Conservation (phyloP, 768 basidiomycete species). For the Trametes cingulata region DNA sequence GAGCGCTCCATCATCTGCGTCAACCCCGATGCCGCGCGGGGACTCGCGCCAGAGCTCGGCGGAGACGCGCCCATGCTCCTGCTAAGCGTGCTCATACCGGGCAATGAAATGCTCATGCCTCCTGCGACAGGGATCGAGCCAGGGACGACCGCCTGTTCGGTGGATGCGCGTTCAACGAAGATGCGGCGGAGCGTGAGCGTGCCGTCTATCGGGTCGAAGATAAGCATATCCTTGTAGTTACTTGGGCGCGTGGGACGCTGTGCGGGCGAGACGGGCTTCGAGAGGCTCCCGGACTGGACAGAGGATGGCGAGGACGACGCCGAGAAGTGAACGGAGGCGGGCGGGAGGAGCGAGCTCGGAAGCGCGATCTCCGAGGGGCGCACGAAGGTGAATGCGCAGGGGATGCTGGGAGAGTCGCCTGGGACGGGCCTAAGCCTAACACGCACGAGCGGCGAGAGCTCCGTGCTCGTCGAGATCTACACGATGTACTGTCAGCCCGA, state of each 20-base stretch:
- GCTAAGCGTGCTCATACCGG: constrained; percentile 48
- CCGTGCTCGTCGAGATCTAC: constrained; percentile 53
- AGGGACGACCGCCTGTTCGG: constrained; percentile 28
- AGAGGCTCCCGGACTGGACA: constrained; percentile 32
- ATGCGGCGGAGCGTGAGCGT: constrained; percentile 58
- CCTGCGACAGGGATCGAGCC: constrained; percentile 34
- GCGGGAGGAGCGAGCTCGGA: constrained; percentile 44
- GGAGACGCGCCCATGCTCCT: constrained; percentile 35
- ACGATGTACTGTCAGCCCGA: not conserved
- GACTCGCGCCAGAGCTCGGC: constrained; percentile 33
- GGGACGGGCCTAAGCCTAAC: constrained; percentile 37
- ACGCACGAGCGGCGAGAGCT: constrained; percentile 57
- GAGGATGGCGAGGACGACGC: constrained; percentile 33
- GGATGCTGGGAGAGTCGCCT: constrained; percentile 32
- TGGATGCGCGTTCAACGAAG: constrained; percentile 40
- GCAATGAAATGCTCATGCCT: constrained; percentile 64
- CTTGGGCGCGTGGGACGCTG: constrained; percentile 34
- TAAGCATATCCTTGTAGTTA: constrained; percentile 64
- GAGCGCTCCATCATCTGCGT: constrained; percentile 38
- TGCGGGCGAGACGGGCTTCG: constrained; percentile 31
- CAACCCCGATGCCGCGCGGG: constrained; percentile 36
- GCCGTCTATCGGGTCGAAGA: constrained; percentile 64
- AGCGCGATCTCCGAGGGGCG: constrained; percentile 34
- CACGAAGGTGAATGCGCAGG: constrained; percentile 61
- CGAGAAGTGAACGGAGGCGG: constrained; percentile 28